Percentiles rank a stretch among this genome's conserved stretches.
Conservation (phyloP, 2,329 filamentous ascomycete species). For the Coccinonectria pachysandricola region DNA sequence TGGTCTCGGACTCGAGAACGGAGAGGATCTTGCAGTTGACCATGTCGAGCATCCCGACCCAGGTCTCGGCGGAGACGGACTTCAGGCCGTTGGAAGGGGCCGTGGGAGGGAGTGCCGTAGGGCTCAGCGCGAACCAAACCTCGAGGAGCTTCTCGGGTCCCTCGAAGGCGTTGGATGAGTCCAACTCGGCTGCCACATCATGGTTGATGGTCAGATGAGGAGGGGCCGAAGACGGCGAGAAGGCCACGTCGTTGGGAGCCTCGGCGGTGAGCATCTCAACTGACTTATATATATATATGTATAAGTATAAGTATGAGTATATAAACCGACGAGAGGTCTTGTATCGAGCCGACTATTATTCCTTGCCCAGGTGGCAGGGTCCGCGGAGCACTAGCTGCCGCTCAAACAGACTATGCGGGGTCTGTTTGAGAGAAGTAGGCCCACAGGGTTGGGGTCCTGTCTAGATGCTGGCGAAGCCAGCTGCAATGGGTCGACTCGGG, state of each 20-base stretch:
- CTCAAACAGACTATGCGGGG: conserved; percentile 93
- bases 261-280: conserved; percentile 66
- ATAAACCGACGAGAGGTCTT: no score
- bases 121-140: conserved; percentile 89
- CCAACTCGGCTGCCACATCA: conserved; percentile 82
- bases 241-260: conserved; percentile 70
- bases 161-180: conserved; percentile 95
- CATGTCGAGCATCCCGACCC: conserved; percentile 95
- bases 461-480: conserved; percentile 80
- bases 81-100: conserved; percentile 73
- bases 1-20: conserved; percentile 81
- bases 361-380: conserved; percentile 35
- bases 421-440: conserved; percentile 97
- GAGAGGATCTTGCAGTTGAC: conserved; percentile 98
- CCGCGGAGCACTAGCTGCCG: conserved; percentile 93
- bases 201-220: conserved; percentile 95
- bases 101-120: conserved; percentile 59
- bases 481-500: conserved; percentile 45
- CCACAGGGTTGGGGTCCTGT: conserved; percentile 60
- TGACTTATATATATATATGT: conserved; percentile 9
- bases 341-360: conserved; percentile 5
- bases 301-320: no score
- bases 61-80: conserved; percentile 69
- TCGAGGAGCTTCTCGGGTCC: conserved; percentile 97
- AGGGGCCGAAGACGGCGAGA: conserved; percentile 72